Percentiles rank a stretch among this genome's conserved stretches.
phyloP scores from a whole-genome alignment of 176 grass and related monocot genomes.

The Aechmea fasciata region DNA sequence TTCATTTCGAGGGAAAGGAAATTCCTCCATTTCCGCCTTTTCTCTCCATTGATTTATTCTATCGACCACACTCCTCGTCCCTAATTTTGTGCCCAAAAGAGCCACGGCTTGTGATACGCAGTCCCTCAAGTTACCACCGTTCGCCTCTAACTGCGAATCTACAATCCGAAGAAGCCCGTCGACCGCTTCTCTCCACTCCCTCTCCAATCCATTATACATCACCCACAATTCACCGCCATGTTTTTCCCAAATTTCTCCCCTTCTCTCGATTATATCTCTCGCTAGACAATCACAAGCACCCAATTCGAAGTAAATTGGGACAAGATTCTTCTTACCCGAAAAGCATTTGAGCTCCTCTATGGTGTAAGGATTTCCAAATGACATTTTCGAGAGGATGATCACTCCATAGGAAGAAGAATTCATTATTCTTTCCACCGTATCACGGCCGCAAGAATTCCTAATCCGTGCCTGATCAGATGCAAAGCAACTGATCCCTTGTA shows the following conservation, averaged over 20 bases:
- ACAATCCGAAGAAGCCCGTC: constrained; percentile 72
- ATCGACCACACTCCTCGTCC: constrained; percentile 75
- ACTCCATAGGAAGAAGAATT: constrained; percentile 85
- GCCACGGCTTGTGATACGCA: constrained; percentile 61
- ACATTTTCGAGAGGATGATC: constrained; percentile 79
- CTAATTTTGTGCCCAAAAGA: constrained; percentile 69
- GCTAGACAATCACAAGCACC: constrained; percentile 73
- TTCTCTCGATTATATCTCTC: constrained; percentile 91
- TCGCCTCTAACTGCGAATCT: constrained; percentile 71
- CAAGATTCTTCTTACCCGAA: constrained; percentile 62
- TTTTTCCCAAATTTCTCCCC: constrained; percentile 92
- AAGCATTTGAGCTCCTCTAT: constrained; percentile 87
- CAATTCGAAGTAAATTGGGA: constrained; percentile 90
- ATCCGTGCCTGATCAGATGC: constrained; percentile 71
- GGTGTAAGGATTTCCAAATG: constrained; percentile 85
- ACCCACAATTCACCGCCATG: constrained; percentile 96
- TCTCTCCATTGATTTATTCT: constrained; percentile 75
- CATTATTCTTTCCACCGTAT: constrained; percentile 77
- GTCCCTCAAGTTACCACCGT: constrained; percentile 73
- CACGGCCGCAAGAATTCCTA: constrained; percentile 54
- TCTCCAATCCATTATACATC: constrained; percentile 81
- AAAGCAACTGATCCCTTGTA: constrained; percentile 93
- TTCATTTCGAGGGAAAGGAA: constrained; percentile 73
- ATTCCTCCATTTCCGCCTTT: constrained; percentile 74
- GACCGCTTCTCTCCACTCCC: constrained; percentile 83